These are phyloP conservation scores for Coemansia javaensis DNA, from an alignment of 192 early-diverging fungal species.

Conservation along the genomic window DNA sequence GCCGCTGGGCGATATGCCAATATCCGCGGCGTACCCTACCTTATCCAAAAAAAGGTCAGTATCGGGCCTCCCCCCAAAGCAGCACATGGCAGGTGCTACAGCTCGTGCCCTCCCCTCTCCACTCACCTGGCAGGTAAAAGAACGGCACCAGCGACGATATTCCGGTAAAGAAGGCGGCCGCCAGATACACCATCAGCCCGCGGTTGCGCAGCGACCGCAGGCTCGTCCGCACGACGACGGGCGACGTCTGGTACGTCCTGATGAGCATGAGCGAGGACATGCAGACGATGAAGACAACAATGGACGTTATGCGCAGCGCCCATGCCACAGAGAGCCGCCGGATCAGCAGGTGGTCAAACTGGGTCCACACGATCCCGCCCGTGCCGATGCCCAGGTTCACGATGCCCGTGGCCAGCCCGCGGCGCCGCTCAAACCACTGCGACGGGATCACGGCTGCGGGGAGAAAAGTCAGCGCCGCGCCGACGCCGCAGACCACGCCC, in stretches of 20 bases:
- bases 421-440: slow-evolving; percentile 56
- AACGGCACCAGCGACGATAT: slow-evolving; percentile 42
- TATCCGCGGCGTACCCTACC: slow-evolving; percentile 32
- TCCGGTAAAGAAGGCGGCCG: slow-evolving; percentile 31
- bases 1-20: slow-evolving; percentile 24
- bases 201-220: slow-evolving; percentile 8
- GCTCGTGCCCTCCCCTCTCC: too few species aligned
- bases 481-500: slow-evolving; percentile 54
- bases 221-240: neutral
- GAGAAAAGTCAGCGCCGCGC: slow-evolving; percentile 49
- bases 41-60: neutral
- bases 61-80: neutral
- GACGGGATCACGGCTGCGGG: slow-evolving; percentile 46
- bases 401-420: slow-evolving; percentile 55
- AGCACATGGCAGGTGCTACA: neutral
- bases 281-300: slow-evolving; percentile 36
- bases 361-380: slow-evolving; percentile 63
- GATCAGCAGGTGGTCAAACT: slow-evolving; percentile 57
- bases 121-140: slow-evolving; percentile 49
- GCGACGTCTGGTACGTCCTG: slow-evolving; percentile 14
- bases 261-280: slow-evolving; percentile 29
- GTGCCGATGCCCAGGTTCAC: slow-evolving; percentile 63
- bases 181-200: slow-evolving; percentile 26
- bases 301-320: slow-evolving; percentile 59
- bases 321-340: slow-evolving; percentile 52